phyloP scores from a whole-genome alignment of 2,329 filamentous ascomycete genomes.

The Ascochyta koolunga region DNA sequence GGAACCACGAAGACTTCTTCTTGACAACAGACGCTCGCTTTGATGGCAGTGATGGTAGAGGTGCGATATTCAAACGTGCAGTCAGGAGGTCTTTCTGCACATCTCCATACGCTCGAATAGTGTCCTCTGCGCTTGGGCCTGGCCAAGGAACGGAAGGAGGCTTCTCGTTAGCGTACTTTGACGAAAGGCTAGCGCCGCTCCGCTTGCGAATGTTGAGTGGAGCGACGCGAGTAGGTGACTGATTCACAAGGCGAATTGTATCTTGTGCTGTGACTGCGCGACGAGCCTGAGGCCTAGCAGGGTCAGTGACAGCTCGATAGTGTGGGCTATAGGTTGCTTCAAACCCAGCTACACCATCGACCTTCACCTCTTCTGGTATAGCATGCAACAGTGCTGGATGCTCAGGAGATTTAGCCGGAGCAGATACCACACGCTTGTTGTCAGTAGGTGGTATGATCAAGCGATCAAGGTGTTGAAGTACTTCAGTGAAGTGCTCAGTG shows the following conservation, averaged over 20 bases:
- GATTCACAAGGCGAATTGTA: slow-evolving; percentile 64
- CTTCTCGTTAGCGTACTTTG: slow-evolving; percentile 23
- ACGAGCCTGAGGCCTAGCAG: slow-evolving; percentile 40
- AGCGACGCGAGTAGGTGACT: slow-evolving; percentile 58
- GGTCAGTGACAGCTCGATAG: slow-evolving; percentile 53
- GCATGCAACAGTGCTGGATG: slow-evolving; percentile 51
- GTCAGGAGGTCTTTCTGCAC: slow-evolving; percentile 29
- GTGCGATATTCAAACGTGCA: slow-evolving; percentile 17
- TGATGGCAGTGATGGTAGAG: slow-evolving; percentile 19
- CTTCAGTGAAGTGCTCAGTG: slow-evolving; percentile 62
- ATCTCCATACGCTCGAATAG: slow-evolving; percentile 27
- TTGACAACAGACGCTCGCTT: slow-evolving; percentile 38
- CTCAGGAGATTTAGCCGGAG: slow-evolving; percentile 45
- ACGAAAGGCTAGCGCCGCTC: slow-evolving; percentile 40
- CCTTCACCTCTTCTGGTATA: slow-evolving; percentile 58
- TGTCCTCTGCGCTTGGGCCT: slow-evolving; percentile 15
- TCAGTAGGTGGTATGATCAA: slow-evolving; percentile 56
- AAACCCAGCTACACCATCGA: slow-evolving; percentile 43
- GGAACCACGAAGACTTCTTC: slow-evolving; percentile 57
- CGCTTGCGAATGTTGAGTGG: slow-evolving; percentile 64
- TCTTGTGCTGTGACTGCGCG: slow-evolving; percentile 39
- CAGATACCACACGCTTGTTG: slow-evolving; percentile 55
- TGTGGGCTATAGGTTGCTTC: slow-evolving; percentile 30
- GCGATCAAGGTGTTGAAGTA: slow-evolving; percentile 65
- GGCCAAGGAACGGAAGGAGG: slow-evolving; percentile 22